Conservation (phyloP, 208 protist genomes). For the Acanthamoeba healyi region DNA sequence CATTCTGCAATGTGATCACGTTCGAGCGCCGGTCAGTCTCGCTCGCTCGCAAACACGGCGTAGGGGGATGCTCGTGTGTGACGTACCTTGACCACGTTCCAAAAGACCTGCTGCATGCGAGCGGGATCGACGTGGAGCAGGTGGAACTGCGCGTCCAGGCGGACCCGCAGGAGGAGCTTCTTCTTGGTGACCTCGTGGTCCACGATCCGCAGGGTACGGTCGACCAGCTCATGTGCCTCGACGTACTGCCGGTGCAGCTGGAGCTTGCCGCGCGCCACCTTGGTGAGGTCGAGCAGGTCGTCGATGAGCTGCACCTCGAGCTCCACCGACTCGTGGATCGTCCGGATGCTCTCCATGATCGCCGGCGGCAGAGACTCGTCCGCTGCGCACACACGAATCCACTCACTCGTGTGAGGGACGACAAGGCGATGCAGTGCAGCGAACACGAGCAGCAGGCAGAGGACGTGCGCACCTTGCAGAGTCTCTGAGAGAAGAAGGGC, state of each 20-base stretch:
- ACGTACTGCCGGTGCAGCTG: slow-evolving; percentile 10
- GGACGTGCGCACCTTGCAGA: not conserved
- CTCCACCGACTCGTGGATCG: slow-evolving; percentile 37
- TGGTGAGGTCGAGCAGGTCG: slow-evolving; percentile 60
- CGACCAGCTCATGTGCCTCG: slow-evolving; percentile 14
- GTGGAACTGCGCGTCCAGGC: not conserved
- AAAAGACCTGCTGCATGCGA: slow-evolving; percentile 43
- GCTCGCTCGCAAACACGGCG: too few relatives aligned
- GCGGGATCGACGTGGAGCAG: slow-evolving; percentile 9
- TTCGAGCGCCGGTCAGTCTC: too few relatives aligned
- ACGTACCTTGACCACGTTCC: slow-evolving; percentile 16
- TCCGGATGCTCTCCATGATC: slow-evolving; percentile 30
- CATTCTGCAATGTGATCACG: slow-evolving; percentile 23
- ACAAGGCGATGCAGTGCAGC: too few relatives aligned
- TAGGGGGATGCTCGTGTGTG: too few relatives aligned
- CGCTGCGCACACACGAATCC: too few relatives aligned
- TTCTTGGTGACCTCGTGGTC: slow-evolving; percentile 6
- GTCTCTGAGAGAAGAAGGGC: slow-evolving; percentile 14
- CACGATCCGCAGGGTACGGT: slow-evolving; percentile 43
- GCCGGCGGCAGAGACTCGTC: not conserved
- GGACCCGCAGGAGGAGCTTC: not conserved
- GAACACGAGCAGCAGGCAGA: too few relatives aligned
- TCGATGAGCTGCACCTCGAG: slow-evolving; percentile 65
- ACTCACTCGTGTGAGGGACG: too few relatives aligned
- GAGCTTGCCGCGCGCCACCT: not conserved